Percentiles rank a stretch among this genome's conserved stretches.
These are phyloP conservation scores for Ogataea haglerorum DNA, from an alignment of 805 yeast genomes.

Conservation along the genomic window DNA sequence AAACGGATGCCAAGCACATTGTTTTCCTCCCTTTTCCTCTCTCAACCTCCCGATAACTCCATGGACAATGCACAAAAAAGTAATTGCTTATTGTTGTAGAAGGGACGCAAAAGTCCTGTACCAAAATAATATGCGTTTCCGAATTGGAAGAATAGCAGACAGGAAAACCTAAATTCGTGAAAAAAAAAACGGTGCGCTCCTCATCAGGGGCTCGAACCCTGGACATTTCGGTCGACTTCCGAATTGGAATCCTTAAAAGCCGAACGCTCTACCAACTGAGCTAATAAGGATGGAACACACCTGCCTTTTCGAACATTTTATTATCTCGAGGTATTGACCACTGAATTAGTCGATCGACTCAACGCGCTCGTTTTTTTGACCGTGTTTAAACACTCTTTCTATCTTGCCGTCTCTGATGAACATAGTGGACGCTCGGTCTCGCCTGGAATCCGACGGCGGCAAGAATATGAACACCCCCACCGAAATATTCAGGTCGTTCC, in stretches of 20 bases:
- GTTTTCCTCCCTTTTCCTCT: neutral
- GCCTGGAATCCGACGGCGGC: neutral
- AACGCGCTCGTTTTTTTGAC: neutral
- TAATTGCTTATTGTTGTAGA: neutral
- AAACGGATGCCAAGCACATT: neutral
- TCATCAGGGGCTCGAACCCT: constrained; percentile 62
- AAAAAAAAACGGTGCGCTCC: constrained; percentile 35
- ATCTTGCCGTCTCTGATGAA: constrained; percentile 3
- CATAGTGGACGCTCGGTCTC: constrained; percentile 2
- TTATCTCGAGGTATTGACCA: no score
- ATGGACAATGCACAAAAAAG: neutral
- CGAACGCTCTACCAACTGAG: constrained; percentile 72
- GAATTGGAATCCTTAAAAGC: constrained; percentile 44
- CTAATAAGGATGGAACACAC: constrained; percentile 41
- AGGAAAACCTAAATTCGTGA: neutral
- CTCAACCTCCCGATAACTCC: neutral
- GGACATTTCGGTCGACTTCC: constrained; percentile 52
- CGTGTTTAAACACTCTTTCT: neutral
- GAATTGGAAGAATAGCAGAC: neutral
- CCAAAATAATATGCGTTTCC: neutral
- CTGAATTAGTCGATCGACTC: neutral
- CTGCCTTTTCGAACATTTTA: no score
- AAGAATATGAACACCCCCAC: constrained; percentile 17
- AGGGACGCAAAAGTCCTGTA: neutral
- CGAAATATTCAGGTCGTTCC: constrained; percentile 17